These are phyloP conservation scores for Peronospora destructor DNA, from an alignment of 352 stramenopile genomes.

Conservation along the genomic window DNA sequence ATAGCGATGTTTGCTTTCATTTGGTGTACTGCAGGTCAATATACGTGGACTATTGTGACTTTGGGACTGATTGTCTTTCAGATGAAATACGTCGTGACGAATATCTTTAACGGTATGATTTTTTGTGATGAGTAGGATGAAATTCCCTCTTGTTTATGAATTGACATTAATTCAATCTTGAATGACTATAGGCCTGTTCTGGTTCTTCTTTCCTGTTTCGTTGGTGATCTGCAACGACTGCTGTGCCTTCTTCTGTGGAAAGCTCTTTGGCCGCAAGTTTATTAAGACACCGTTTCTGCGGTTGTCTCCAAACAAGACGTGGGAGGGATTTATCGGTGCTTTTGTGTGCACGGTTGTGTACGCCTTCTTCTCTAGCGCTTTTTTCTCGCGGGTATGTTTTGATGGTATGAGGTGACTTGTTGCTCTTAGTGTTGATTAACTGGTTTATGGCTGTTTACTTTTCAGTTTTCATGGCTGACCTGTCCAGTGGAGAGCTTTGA, in stretches of 20 bases:
- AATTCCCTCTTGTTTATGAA: neutral
- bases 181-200: conserved; percentile 78
- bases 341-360: conserved; percentile 94
- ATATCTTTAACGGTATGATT: conserved; percentile 89
- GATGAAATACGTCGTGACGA: conserved; percentile 95
- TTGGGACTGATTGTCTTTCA: conserved; percentile 94
- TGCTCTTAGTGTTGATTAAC: neutral
- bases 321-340: conserved; percentile 97
- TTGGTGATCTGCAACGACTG: conserved; percentile 94
- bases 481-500: conserved; percentile 85
- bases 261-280: conserved; percentile 85
- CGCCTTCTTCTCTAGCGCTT: conserved; percentile 88
- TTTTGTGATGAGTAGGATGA: neutral
- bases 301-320: conserved; percentile 99
- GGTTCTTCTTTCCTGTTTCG: conserved; percentile 91
- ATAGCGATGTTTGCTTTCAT: too few relatives aligned
- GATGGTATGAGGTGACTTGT: neutral
- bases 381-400: conserved; percentile 68
- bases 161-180: neutral
- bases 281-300: conserved; percentile 88
- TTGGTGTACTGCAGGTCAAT: conserved; percentile 57
- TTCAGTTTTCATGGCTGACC: conserved; percentile 89
- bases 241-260: conserved; percentile 92
- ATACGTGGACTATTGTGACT: conserved; percentile 95
- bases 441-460: conserved; percentile 1